A percentile compares a stretch with the other conserved stretches of the same genome.
These are phyloP conservation scores for Eucalyptus pauciflora DNA, from an alignment of 345 rosid genomes.

Conservation along the genomic window DNA sequence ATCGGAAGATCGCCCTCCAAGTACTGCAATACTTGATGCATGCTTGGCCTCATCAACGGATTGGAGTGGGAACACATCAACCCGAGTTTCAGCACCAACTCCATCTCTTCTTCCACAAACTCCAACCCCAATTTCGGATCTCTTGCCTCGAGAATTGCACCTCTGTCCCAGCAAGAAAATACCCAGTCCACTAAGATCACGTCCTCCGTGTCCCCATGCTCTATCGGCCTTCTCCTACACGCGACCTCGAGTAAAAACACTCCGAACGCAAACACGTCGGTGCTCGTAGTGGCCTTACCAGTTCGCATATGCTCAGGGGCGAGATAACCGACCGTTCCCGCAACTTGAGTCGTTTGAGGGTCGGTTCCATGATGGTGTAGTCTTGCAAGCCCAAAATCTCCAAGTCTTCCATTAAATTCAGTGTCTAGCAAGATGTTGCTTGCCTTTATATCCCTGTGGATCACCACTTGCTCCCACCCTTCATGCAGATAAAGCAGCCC, in stretches of 20 bases:
- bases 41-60: conserved; percentile 20
- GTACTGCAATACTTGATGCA: conserved; percentile 6
- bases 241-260: too few relatives aligned
- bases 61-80: conserved; percentile 16
- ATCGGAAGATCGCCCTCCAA: background rate
- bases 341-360: conserved; percentile 24
- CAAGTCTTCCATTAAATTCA: conserved; percentile 19
- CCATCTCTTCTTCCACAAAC: conserved; percentile 9
- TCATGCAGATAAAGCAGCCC: too few relatives aligned
- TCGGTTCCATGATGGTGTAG: conserved; percentile 20
- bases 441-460: too few relatives aligned
- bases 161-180: too few relatives aligned
- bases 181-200: too few relatives aligned
- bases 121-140: conserved; percentile 21
- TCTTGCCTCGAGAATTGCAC: conserved; percentile 4
- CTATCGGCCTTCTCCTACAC: too few relatives aligned
- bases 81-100: conserved; percentile 27
- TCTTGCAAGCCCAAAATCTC: conserved; percentile 41
- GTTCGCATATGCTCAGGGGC: too few relatives aligned
- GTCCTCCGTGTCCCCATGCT: too few relatives aligned
- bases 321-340: background rate
- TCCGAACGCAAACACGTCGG: too few relatives aligned
- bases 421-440: conserved; percentile 12
- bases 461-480: too few relatives aligned
- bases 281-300: too few relatives aligned